These are phyloP conservation scores for Prunella vulgaris DNA, from an alignment of 257 asterid species.

Conservation along the genomic window DNA sequence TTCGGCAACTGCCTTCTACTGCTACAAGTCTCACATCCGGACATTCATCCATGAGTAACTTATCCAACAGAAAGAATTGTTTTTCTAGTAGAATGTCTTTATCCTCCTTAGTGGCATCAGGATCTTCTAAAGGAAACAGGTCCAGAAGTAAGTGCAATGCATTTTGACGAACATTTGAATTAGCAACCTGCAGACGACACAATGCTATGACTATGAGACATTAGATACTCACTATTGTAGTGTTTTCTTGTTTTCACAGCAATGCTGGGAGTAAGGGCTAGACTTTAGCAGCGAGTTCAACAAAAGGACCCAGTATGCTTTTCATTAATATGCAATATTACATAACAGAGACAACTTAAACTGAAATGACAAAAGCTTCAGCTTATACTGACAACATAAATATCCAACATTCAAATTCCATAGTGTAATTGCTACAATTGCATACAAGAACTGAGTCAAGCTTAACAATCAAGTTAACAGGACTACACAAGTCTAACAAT, in stretches of 20 bases:
- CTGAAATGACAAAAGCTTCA: neutral
- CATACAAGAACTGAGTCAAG: neutral
- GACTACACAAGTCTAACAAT: neutral
- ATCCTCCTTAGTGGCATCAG: conserved; percentile 84
- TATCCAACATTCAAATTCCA: conserved; percentile 6
- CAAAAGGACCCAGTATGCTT: neutral
- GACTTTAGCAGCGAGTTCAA: neutral
- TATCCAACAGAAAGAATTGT: conserved; percentile 83
- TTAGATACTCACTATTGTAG: neutral
- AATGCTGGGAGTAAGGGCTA: neutral
- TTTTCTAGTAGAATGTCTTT: conserved; percentile 69
- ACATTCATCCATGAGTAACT: conserved; percentile 78
- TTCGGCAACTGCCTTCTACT: conserved; percentile 94
- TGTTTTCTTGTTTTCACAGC: neutral
- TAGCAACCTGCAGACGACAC: conserved; percentile 64
- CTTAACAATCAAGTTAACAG: neutral
- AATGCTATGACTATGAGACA: neutral
- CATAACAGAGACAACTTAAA: neutral
- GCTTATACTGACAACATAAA: conserved; percentile 11
- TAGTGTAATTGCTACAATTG: neutral
- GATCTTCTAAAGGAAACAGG: conserved; percentile 91
- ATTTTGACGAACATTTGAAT: conserved; percentile 93
- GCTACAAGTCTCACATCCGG: conserved; percentile 88
- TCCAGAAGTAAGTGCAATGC: conserved; percentile 80
- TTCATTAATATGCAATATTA: neutral